phyloP scores from a whole-genome alignment of 208 protist species.

The Acanthamoeba triangularis region DNA sequence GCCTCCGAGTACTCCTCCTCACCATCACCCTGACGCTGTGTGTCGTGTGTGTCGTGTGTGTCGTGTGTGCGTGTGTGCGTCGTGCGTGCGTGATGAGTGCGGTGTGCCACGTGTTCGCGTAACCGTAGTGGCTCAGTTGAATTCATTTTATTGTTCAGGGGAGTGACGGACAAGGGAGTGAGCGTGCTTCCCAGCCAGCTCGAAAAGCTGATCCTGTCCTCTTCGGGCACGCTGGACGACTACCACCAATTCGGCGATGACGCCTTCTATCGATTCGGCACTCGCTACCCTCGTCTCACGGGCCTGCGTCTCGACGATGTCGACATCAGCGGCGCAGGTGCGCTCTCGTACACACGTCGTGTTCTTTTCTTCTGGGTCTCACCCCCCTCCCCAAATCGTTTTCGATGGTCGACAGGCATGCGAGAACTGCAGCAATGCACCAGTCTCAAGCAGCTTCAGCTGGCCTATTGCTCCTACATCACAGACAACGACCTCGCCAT shows the following conservation, averaged over 20 bases:
- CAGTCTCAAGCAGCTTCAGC: constrained; percentile 1
- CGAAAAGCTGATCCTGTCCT: constrained; percentile 5
- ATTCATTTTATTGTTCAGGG: background rate
- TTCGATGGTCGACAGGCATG: background rate
- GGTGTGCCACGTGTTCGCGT: no score
- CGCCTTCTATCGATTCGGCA: constrained; percentile 2
- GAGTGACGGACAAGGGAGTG: constrained; percentile 57
- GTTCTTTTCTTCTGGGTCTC: background rate
- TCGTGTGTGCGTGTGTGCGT: background rate
- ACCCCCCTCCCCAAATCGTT: no score
- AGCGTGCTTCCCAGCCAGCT: background rate
- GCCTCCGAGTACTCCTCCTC: constrained; percentile 40
- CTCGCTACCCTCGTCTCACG: constrained; percentile 10
- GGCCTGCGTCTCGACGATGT: constrained; percentile 40
- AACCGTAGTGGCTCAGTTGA: background rate
- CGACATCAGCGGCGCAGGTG: constrained; percentile 13
- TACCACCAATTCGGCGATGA: constrained; percentile 60
- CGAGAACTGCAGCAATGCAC: constrained; percentile 26
- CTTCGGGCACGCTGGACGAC: constrained; percentile 45
- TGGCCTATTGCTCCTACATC: constrained; percentile 54
- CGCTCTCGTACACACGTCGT: background rate
- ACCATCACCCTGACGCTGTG: background rate
- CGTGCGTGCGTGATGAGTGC: background rate
- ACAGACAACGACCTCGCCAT: background rate
- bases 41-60: background rate